Base-by-base conservation (phyloP, 2,329 filamentous ascomycete species). In the Proliferodiscus dingleyae region DNA sequence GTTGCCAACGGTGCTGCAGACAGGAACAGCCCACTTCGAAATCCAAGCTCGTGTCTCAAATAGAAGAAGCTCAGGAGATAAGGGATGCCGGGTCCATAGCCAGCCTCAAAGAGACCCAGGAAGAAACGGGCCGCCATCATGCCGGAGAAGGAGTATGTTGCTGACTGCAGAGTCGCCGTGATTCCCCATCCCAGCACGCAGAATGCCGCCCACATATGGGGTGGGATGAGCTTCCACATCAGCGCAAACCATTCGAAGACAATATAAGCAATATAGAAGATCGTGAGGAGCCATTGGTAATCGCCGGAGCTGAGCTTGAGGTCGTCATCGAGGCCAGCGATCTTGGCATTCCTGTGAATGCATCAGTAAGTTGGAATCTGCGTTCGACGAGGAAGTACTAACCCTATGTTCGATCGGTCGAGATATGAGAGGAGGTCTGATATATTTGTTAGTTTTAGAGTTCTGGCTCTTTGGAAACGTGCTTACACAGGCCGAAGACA, bases 1-100 rank as follows among this genome's bases (percentile, higher is more conserved):
- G 81, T 86, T 3, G 83, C 83, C 11, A 87, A 68, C 1, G 83
- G 82, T 0, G 81, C 82, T 13, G 67, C 64, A 56, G 66, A 83
- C 45, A 90, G 74, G 62, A 87, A 86, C 5, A 89, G 67, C 8
- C 84, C 85, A 13, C 79, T 83, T 21, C 86, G 73, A 47, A 86
- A 74, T 1, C 85, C 87, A 8, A 90, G 69, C 58, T 90, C 87
- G 15, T 65, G 56, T 4, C 72, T 58, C 5, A 66, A 62, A 46
- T 74, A 74, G 55, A 74, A 73, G 55, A 73, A 72, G 6, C 65
- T 68, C 5, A 73, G 60, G 18, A 72, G 65, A 37, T 68, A 55
- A 64, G 65, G 46, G 64, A 67, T n/a, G 59, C 65, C 40, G 52
- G 66, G 38, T 50, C 64, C 21, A 61, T 60, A 38, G 53, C 63